Conservation (phyloP, 2,329 filamentous ascomycete species). For the Fusarium fujikuroi region DNA sequence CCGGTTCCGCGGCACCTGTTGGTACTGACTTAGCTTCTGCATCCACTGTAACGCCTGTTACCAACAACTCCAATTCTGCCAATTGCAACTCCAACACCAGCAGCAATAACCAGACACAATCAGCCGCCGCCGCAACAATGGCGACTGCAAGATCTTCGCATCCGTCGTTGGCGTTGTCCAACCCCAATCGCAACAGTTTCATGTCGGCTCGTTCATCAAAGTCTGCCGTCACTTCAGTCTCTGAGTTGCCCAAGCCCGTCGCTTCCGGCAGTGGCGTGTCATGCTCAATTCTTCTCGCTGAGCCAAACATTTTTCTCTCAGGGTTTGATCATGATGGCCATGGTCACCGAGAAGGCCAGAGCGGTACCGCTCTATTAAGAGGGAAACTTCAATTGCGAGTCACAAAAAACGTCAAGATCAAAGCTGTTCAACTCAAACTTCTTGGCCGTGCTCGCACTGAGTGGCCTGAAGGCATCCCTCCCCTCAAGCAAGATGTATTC, state of each 20-base stretch:
- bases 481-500: slow-evolving; percentile 82
- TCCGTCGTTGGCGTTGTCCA: slow-evolving; percentile 40
- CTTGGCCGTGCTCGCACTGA: slow-evolving; percentile 87
- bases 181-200: slow-evolving; percentile 58
- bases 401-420: slow-evolving; percentile 91
- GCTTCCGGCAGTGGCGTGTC: slow-evolving; percentile 80
- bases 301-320: slow-evolving; percentile 82
- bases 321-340: slow-evolving; percentile 80
- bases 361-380: slow-evolving; percentile 86
- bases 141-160: slow-evolving; percentile 38
- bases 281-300: slow-evolving; percentile 78
- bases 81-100: slow-evolving; percentile 26
- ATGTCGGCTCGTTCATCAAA: slow-evolving; percentile 64
- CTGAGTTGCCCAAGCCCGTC: slow-evolving; percentile 75
- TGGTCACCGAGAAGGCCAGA: slow-evolving; percentile 57
- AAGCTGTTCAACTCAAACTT: slow-evolving; percentile 88
- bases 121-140: slow-evolving; percentile 38
- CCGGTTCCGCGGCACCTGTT: slow-evolving; percentile 38
- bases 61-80: slow-evolving; percentile 16
- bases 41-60: slow-evolving; percentile 33
- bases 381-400: slow-evolving; percentile 85
- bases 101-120: slow-evolving; percentile 25
- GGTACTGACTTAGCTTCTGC: slow-evolving; percentile 37
- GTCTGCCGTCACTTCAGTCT: slow-evolving; percentile 62
- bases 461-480: slow-evolving; percentile 96